Conservation (phyloP, 179 eudicot species). For the Patellifolia procumbens region DNA sequence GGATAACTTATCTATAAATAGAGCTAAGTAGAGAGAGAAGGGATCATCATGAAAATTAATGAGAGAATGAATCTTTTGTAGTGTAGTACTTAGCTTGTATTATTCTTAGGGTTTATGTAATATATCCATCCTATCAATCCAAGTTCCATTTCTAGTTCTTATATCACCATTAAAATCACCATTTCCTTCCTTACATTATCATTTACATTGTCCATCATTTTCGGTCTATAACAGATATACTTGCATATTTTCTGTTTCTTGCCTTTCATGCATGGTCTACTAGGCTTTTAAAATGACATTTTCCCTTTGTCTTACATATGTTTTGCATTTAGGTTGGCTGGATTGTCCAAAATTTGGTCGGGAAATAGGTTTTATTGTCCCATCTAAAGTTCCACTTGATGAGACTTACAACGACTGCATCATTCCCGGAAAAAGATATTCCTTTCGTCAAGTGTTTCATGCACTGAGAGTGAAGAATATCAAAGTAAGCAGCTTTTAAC, state of each 20-base stretch:
- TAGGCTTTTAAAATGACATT: background rate
- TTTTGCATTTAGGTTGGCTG: conserved; percentile 44
- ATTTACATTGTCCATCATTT: too few relatives aligned
- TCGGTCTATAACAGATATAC: too few relatives aligned
- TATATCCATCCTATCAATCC: too few relatives aligned
- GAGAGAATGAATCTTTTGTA: too few relatives aligned
- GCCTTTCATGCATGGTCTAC: background rate
- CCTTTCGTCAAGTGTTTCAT: conserved; percentile 49
- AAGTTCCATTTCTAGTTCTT: too few relatives aligned
- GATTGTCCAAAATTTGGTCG: conserved; percentile 46
- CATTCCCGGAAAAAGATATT: conserved; percentile 49
- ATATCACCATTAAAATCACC: too few relatives aligned
- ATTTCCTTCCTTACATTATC: too few relatives aligned
- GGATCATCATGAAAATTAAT: too few relatives aligned
- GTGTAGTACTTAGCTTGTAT: too few relatives aligned
- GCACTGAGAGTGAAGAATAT: conserved; percentile 38
- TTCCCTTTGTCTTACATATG: background rate
- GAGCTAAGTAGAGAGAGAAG: too few relatives aligned
- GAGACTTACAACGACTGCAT: conserved; percentile 45
- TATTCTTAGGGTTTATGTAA: too few relatives aligned
- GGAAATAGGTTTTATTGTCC: conserved; percentile 42
- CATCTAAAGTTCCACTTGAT: conserved; percentile 67
- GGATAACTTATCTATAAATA: too few relatives aligned
- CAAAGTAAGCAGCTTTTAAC: conserved; percentile 37
- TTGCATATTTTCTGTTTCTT: background rate